Percentiles rank a stretch among this genome's conserved stretches.
Conservation (phyloP, 768 basidiomycete species). For the Neoboletus magnificus region DNA sequence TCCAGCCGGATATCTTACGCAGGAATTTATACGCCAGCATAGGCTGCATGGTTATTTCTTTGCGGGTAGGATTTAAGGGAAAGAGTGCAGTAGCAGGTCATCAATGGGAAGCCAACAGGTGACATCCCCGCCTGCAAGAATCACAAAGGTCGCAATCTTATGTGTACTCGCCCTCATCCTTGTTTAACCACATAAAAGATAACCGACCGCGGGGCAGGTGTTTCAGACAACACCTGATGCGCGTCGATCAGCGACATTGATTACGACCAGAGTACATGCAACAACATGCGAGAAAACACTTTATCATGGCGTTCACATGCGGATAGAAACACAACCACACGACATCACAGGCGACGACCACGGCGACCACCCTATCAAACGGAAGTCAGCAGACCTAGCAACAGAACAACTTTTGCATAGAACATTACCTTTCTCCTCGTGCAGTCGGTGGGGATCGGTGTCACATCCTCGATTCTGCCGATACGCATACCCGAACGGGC, state of each 20-base stretch:
- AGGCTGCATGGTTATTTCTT: conserved; percentile 37
- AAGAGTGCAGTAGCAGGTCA: neutral
- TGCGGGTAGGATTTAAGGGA: neutral
- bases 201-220: conserved; percentile 79
- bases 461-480: conserved; percentile 97
- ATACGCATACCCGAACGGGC: conserved; percentile 98
- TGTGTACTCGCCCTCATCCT: neutral
- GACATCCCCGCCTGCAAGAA: neutral
- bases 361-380: conserved; percentile 87
- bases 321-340: conserved; percentile 8
- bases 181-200: conserved; percentile 4
- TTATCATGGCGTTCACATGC: conserved; percentile 14
- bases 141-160: neutral
- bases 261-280: conserved; percentile 35
- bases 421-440: conserved; percentile 88
- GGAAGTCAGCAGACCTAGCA: neutral
- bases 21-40: conserved; percentile 58
- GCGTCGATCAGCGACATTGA: conserved; percentile 82
- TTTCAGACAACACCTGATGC: conserved; percentile 59
- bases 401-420: neutral
- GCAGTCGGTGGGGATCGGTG: conserved; percentile 94
- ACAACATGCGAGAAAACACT: conserved; percentile 25
- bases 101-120: neutral
- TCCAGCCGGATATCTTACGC: conserved; percentile 59
- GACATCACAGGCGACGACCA: conserved; percentile 84